phyloP scores from a whole-genome alignment of 495 filamentous ascomycete genomes.

The Hypoxylon fuscum region DNA sequence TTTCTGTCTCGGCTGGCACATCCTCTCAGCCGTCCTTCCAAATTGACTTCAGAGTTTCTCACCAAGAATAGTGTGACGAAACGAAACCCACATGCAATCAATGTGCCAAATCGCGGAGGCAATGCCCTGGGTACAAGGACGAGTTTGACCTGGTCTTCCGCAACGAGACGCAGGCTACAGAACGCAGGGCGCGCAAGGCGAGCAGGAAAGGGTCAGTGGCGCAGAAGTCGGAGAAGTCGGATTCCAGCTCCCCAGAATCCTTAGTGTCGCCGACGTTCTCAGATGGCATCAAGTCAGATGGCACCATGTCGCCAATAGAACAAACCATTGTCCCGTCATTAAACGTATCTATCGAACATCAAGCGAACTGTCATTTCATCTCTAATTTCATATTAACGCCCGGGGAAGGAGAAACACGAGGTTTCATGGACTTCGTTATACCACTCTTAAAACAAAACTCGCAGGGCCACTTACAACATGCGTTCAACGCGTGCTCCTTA shows the following conservation, averaged over 20 bases:
- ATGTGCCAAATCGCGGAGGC: slow-evolving; percentile 70
- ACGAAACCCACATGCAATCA: slow-evolving; percentile 73
- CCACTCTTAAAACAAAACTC: slow-evolving; percentile 60
- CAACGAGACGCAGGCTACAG: slow-evolving; percentile 70
- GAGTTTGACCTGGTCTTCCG: slow-evolving; percentile 75
- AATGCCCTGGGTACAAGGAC: slow-evolving; percentile 74
- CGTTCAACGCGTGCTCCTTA: slow-evolving; percentile 69
- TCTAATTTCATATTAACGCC: slow-evolving; percentile 65
- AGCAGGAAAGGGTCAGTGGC: slow-evolving; percentile 40
- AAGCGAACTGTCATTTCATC: slow-evolving; percentile 64
- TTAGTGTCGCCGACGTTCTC: slow-evolving; percentile 14
- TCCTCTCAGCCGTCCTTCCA: background rate
- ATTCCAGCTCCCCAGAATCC: background rate
- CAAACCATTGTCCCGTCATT: slow-evolving; percentile 39
- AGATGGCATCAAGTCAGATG: slow-evolving; percentile 4
- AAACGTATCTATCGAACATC: slow-evolving; percentile 53
- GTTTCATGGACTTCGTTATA: slow-evolving; percentile 66
- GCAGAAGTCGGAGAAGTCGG: slow-evolving; percentile 23
- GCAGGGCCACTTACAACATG: slow-evolving; percentile 61
- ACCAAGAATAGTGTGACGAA: slow-evolving; percentile 68
- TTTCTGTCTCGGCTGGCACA: slow-evolving; percentile 9
- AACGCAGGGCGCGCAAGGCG: slow-evolving; percentile 57
- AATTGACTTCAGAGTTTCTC: slow-evolving; percentile 21
- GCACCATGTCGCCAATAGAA: slow-evolving; percentile 17
- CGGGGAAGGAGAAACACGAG: slow-evolving; percentile 51